Percentiles rank a stretch among this genome's conserved stretches.
Evolutionary conservation across 192 early-diverging fungal species (phyloP).

Genomic region (Backusella liffmaniae): DNA sequence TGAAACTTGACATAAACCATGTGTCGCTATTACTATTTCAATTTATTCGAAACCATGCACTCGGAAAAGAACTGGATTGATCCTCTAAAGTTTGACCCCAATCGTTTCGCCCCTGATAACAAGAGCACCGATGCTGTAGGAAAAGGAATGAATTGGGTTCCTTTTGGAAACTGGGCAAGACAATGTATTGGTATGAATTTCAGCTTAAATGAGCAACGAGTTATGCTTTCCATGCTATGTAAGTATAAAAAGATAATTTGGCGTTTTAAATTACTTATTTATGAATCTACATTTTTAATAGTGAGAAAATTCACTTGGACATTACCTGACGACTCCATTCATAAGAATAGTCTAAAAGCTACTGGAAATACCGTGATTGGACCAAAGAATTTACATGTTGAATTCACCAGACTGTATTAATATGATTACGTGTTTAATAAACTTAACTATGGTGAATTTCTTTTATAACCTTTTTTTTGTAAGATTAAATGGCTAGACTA

Average conservation of each 20-base stretch:
- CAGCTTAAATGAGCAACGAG: constrained; percentile 54
- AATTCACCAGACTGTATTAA: neutral
- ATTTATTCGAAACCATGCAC: constrained; percentile 14
- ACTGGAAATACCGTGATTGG: neutral
- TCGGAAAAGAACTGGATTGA: constrained; percentile 33
- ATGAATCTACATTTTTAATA: neutral
- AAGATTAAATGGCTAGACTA: too few species aligned
- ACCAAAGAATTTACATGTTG: neutral
- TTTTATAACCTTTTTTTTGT: too few species aligned
- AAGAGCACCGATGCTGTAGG: neutral
- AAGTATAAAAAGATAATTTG: neutral
- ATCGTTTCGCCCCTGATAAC: constrained; percentile 41
- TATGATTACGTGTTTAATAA: too few species aligned
- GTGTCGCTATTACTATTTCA: too few species aligned
- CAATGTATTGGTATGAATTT: constrained; percentile 70
- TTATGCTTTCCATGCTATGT: constrained; percentile 50
- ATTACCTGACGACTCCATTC: constrained; percentile 17
- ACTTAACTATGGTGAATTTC: too few species aligned
- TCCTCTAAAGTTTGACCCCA: constrained; percentile 46
- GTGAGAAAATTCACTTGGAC: constrained; percentile 24
- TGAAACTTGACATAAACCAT: too few species aligned
- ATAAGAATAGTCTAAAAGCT: neutral
- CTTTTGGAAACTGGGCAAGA: constrained; percentile 58
- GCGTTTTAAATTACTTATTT: neutral
- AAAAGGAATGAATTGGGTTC: constrained; percentile 35